These are phyloP conservation scores for Rhodotorula sp. DNA, from an alignment of 1,284 basidiomycete genomes.

Conservation along the genomic window DNA sequence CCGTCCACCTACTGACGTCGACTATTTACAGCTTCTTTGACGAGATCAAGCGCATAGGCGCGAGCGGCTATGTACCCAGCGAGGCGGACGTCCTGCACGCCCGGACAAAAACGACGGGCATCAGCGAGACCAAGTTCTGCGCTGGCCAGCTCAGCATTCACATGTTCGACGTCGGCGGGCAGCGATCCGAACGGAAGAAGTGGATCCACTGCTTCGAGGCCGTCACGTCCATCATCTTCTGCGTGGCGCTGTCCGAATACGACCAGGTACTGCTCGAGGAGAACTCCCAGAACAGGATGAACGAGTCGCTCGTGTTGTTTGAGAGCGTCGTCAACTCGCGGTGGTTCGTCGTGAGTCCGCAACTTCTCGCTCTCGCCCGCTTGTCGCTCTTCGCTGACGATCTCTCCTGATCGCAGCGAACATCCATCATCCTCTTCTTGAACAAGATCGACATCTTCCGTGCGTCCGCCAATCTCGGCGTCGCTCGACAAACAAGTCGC, in stretches of 20 bases:
- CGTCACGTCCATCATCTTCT: conserved; percentile 75
- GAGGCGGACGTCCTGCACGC: conserved; percentile 87
- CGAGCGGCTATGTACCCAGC: conserved; percentile 75
- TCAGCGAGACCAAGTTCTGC: conserved; percentile 71
- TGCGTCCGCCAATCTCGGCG: not conserved
- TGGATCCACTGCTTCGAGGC: conserved; percentile 57
- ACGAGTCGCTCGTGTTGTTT: conserved; percentile 86
- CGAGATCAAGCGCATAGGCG: conserved; percentile 76
- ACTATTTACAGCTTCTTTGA: conserved; percentile 71
- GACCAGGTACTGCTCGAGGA: conserved; percentile 94
- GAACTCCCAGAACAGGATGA: conserved; percentile 91
- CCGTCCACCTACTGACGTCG: too few species aligned
- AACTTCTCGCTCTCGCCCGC: conserved; percentile 50
- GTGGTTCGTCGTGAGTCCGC: conserved; percentile 76
- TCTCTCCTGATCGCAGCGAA: conserved; percentile 5
- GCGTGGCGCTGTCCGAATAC: conserved; percentile 81
- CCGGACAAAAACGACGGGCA: conserved; percentile 86
- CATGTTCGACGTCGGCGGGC: conserved; percentile 89
- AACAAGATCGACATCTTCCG: conserved; percentile 48
- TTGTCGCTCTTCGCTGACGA: not conserved
- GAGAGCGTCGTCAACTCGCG: conserved; percentile 96
- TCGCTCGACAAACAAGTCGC: too few species aligned
- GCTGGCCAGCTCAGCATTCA: conserved; percentile 55
- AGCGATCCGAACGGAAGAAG: conserved; percentile 83
- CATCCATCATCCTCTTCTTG: conserved; percentile 46